phyloP scores from a whole-genome alignment of 169 alveolate species.

The Eimeria praecox region DNA sequence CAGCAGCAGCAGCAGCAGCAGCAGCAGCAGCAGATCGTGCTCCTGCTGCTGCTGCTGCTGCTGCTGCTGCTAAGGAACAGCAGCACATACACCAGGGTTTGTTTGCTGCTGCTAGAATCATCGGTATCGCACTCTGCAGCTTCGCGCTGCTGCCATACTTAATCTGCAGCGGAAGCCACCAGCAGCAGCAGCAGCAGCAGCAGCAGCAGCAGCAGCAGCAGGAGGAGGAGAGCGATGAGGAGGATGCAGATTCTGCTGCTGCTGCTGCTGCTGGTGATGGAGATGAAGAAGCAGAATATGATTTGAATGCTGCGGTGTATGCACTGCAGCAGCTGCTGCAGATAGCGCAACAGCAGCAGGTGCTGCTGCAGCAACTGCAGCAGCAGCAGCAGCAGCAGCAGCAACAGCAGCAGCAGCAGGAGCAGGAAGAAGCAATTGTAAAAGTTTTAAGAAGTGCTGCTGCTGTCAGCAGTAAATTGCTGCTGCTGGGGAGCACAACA shows the following conservation, averaged over 20 bases:
- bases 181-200: not conserved
- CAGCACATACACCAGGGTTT: conserved; percentile 6
- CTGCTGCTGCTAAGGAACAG: not conserved
- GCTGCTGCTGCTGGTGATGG: not conserved
- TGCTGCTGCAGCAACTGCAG: not conserved
- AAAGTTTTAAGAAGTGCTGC: not conserved
- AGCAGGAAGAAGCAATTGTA: not conserved
- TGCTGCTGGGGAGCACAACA: not conserved
- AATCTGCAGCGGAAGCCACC: not conserved
- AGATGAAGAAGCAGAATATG: conserved; percentile 2
- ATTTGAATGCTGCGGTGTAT: not conserved
- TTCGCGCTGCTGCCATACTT: conserved; percentile 17
- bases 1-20: conserved; percentile 17
- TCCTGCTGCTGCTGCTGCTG: conserved; percentile 4
- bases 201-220: not conserved
- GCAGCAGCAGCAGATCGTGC: not conserved
- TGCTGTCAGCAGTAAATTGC: not conserved
- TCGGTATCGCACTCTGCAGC: not conserved
- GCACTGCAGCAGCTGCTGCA: conserved; percentile 57
- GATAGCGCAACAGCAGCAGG: not conserved
- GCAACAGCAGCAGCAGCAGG: not conserved
- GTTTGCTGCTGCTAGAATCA: not conserved
- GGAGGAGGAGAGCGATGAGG: not conserved
- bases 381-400: conserved; percentile 30
- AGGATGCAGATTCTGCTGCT: not conserved